phyloP scores from a whole-genome alignment of 306 rosid species.

The cucumber (Cucumis sativus) region DNA sequence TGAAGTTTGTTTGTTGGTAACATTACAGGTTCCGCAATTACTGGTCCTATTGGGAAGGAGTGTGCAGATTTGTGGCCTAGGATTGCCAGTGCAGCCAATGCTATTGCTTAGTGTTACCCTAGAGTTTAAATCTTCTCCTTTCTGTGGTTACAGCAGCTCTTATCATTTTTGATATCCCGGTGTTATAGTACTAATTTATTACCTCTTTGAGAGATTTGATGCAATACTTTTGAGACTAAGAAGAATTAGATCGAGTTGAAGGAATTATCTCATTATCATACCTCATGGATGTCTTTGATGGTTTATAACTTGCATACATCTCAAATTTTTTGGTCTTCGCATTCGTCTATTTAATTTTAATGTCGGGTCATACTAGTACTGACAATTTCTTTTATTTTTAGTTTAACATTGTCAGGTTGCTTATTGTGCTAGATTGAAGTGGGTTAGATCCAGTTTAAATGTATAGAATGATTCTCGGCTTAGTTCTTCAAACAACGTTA shows the following conservation, averaged over 20 bases:
- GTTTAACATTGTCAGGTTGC: too few species aligned
- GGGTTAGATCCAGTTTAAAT: too few species aligned
- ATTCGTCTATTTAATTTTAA: too few species aligned
- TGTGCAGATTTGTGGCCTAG: constrained; percentile 36
- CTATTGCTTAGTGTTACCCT: constrained; percentile 13
- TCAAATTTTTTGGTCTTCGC: not conserved
- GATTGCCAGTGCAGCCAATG: constrained; percentile 32
- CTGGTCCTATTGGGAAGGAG: constrained; percentile 32
- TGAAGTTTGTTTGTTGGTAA: not conserved
- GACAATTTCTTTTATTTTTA: too few species aligned
- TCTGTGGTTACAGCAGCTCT: not conserved
- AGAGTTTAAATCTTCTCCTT: not conserved
- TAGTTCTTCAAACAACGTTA: too few species aligned
- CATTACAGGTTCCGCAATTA: constrained; percentile 24
- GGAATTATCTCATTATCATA: not conserved
- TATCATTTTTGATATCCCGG: not conserved
- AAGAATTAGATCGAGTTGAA: not conserved
- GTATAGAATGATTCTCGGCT: too few species aligned
- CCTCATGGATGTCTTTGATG: not conserved
- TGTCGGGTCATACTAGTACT: too few species aligned
- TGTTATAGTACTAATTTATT: not conserved
- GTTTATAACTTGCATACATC: not conserved
- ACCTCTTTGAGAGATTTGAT: not conserved
- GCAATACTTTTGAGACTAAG: not conserved
- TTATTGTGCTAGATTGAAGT: too few species aligned